phyloP scores from a whole-genome alignment of 2,329 filamentous ascomycete species.

The Sporothrix pallida region DNA sequence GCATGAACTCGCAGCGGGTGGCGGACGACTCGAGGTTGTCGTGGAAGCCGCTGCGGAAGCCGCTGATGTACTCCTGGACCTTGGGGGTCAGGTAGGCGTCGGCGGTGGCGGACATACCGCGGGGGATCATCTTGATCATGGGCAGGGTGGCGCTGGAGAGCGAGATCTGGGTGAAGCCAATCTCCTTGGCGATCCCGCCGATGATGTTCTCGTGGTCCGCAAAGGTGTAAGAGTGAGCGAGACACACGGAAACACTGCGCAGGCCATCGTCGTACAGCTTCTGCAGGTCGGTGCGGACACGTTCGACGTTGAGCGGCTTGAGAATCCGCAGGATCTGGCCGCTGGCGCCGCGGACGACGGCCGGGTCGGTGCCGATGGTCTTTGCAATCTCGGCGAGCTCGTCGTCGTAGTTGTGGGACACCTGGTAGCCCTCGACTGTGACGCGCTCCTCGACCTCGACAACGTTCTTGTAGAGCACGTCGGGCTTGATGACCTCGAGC shows the following conservation, averaged over 20 bases:
- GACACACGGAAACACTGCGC: slow-evolving; percentile 55
- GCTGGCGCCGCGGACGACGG: slow-evolving; percentile 54
- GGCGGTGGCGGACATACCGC: slow-evolving; percentile 72
- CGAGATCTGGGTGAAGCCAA: slow-evolving; percentile 73
- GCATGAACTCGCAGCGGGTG: slow-evolving; percentile 75
- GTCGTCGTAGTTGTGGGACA: slow-evolving; percentile 44
- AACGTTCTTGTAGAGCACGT: slow-evolving; percentile 82
- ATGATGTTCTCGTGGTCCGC: slow-evolving; percentile 37
- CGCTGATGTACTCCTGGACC: slow-evolving; percentile 72
- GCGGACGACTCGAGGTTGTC: slow-evolving; percentile 18
- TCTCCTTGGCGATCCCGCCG: slow-evolving; percentile 55
- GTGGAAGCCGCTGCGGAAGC: slow-evolving; percentile 67
- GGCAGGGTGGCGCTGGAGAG: slow-evolving; percentile 42
- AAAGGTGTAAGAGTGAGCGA: slow-evolving; percentile 38
- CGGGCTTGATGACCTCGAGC: slow-evolving; percentile 81
- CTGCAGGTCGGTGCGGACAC: slow-evolving; percentile 64
- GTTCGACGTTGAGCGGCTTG: slow-evolving; percentile 61
- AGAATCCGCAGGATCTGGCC: slow-evolving; percentile 55
- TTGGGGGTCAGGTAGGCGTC: slow-evolving; percentile 76
- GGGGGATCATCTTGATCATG: slow-evolving; percentile 81
- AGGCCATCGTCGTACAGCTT: slow-evolving; percentile 61
- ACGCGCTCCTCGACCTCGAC: slow-evolving; percentile 89
- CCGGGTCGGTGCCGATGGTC: slow-evolving; percentile 46
- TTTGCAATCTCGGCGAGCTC: slow-evolving; percentile 74
- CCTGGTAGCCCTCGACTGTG: slow-evolving; percentile 68